These are phyloP conservation scores for Penicillium bovifimosum DNA, from an alignment of 495 filamentous ascomycete genomes.

Conservation along the genomic window DNA sequence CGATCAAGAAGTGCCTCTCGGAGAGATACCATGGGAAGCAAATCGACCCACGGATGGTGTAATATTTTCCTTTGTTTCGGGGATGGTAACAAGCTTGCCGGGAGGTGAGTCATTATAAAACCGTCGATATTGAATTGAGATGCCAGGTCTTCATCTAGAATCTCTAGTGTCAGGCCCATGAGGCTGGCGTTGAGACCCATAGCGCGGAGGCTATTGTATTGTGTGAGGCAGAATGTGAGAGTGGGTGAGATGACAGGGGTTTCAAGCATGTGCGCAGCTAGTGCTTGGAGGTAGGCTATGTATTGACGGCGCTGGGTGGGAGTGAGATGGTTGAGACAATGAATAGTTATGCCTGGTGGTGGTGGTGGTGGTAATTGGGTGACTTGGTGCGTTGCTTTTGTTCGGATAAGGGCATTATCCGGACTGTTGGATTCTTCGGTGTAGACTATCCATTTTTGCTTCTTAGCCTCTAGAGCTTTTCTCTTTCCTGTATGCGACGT, in stretches of 20 bases:
- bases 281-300: background rate
- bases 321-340: background rate
- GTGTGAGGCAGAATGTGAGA: conserved; percentile 1
- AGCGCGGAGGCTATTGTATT: conserved; percentile 14
- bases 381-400: background rate
- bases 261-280: background rate
- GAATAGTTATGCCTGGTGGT: background rate
- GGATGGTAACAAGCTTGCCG: conserved; percentile 18
- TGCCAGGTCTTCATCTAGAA: conserved; percentile 18
- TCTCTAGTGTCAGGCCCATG: conserved; percentile 14
- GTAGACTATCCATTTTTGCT: conserved; percentile 18
- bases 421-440: conserved; percentile 2
- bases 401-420: background rate
- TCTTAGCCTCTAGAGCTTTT: conserved; percentile 6
- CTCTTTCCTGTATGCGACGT: conserved; percentile 12
- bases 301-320: too few species aligned
- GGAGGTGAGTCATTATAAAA: conserved; percentile 8
- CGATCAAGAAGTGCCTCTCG: conserved; percentile 9
- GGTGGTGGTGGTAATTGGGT: background rate
- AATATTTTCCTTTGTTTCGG: conserved; percentile 15
- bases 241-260: background rate
- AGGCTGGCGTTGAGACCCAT: conserved; percentile 14
- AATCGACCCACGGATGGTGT: conserved; percentile 27
- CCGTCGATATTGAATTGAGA: conserved; percentile 20
- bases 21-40: conserved; percentile 17